These are phyloP conservation scores for Arthrobotrys sphaeroides DNA, from an alignment of 2,329 filamentous ascomycete genomes.

Conservation along the genomic window DNA sequence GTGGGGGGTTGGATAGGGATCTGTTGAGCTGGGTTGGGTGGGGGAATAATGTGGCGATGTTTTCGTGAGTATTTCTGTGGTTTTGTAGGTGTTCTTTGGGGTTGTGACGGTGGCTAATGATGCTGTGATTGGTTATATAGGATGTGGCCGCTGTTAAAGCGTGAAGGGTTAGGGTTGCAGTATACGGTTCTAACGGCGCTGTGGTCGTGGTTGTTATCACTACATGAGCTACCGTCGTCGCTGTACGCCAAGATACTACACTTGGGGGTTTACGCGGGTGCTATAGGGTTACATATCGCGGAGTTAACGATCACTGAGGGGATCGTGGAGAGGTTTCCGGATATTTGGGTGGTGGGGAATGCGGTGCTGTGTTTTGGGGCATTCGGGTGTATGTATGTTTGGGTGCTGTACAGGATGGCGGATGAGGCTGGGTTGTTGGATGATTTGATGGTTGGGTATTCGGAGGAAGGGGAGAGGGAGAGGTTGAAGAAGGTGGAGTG, in stretches of 20 bases:
- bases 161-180: constrained; percentile 83
- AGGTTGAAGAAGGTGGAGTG: constrained; percentile 49
- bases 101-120: constrained; percentile 67
- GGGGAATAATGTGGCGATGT: constrained; percentile 70
- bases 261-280: constrained; percentile 76
- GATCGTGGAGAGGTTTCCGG: constrained; percentile 81
- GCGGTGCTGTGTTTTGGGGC: constrained; percentile 85
- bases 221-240: constrained; percentile 67
- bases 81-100: background rate
- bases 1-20: constrained; percentile 78
- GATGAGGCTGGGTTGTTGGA: constrained; percentile 57
- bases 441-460: background rate
- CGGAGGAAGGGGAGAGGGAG: constrained; percentile 30
- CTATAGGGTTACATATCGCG: constrained; percentile 81
- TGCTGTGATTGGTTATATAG: constrained; percentile 67
- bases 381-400: constrained; percentile 87
- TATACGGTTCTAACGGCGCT: constrained; percentile 85
- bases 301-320: constrained; percentile 70
- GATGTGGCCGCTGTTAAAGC: constrained; percentile 86
- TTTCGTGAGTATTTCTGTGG: constrained; percentile 45
- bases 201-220: constrained; percentile 90
- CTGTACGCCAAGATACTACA: constrained; percentile 77
- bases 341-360: constrained; percentile 93
- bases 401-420: constrained; percentile 78
- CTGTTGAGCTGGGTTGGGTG: constrained; percentile 93